Evolutionary conservation across 2,329 filamentous ascomycete genomes (phyloP).

Genomic region (Trichoderma harzianum): DNA sequence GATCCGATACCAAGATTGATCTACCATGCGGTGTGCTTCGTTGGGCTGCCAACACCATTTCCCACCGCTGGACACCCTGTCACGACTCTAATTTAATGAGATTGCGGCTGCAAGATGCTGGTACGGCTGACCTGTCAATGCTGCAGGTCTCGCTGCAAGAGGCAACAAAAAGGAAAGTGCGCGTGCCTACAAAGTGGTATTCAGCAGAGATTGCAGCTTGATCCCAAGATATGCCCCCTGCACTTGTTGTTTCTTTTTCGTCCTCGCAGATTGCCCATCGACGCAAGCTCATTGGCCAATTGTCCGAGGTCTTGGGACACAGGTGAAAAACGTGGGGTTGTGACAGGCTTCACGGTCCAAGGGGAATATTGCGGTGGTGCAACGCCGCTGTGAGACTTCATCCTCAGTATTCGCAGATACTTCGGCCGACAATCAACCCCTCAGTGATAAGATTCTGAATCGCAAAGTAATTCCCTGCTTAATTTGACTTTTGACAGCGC

Average conservation of each 20-base stretch:
- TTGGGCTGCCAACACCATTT: background rate
- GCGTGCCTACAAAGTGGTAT: background rate
- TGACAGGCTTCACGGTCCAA: background rate
- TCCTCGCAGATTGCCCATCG: background rate
- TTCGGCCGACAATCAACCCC: background rate
- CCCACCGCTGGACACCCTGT: conserved; percentile 1
- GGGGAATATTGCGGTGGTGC: background rate
- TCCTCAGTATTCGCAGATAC: background rate
- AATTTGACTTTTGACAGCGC: conserved; percentile 8
- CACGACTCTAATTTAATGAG: conserved; percentile 9
- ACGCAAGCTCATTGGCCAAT: background rate
- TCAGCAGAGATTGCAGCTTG: background rate
- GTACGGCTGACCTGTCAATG: conserved; percentile 14
- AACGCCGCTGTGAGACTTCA: background rate
- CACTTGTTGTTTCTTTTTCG: background rate
- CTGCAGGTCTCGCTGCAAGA: conserved; percentile 7
- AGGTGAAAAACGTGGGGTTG: conserved; percentile 12
- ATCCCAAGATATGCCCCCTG: background rate
- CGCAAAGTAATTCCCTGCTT: background rate
- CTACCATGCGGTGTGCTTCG: background rate
- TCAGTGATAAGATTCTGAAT: background rate
- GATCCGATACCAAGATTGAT: background rate
- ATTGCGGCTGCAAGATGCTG: conserved; percentile 13
- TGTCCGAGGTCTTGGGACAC: background rate
- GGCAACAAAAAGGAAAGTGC: background rate